Evolutionary conservation across 2,329 filamentous ascomycete species (phyloP).

Genomic region (Diaporthe citrichinensis): DNA sequence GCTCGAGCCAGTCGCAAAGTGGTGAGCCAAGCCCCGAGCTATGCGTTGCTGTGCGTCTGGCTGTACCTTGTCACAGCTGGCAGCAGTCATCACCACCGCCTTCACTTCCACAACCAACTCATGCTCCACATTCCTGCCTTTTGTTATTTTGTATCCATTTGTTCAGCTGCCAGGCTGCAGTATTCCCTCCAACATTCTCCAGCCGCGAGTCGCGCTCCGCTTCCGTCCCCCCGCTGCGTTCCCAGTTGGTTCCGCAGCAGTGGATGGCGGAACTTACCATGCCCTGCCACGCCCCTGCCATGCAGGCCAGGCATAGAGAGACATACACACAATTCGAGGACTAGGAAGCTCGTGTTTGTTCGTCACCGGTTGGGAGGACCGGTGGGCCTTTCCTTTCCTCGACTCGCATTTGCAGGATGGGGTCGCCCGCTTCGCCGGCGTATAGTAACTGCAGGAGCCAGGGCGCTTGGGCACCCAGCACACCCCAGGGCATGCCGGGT

Average conservation of each 20-base stretch:
- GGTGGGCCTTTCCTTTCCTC: conserved; percentile 12
- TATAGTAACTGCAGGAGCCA: conserved; percentile 22
- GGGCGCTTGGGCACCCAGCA: conserved; percentile 19
- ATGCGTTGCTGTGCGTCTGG: not conserved
- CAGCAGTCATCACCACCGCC: not conserved
- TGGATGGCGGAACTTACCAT: conserved; percentile 30
- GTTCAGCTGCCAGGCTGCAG: conserved; percentile 19
- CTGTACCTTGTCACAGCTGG: not conserved
- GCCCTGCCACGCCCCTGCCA: conserved; percentile 5
- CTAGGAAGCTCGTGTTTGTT: conserved; percentile 6
- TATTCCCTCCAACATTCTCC: conserved; percentile 11
- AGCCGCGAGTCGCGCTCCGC: conserved; percentile 19
- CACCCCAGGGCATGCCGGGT: conserved; percentile 3
- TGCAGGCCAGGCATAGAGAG: not conserved
- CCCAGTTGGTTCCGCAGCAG: conserved; percentile 29
- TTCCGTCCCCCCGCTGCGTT: conserved; percentile 12
- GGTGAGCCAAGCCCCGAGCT: conserved; percentile 17
- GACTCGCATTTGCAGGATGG: conserved; percentile 21
- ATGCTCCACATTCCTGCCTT: not conserved
- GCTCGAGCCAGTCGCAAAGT: conserved; percentile 25
- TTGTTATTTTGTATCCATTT: not conserved
- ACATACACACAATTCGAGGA: not conserved
- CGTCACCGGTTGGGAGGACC: conserved; percentile 6
- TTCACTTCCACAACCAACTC: no score
- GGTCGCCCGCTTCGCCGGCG: not conserved